Percentiles rank a stretch among this genome's conserved stretches.
These are phyloP conservation scores for Sporormia fimetaria DNA, from an alignment of 495 filamentous ascomycete species.

Conservation along the genomic window DNA sequence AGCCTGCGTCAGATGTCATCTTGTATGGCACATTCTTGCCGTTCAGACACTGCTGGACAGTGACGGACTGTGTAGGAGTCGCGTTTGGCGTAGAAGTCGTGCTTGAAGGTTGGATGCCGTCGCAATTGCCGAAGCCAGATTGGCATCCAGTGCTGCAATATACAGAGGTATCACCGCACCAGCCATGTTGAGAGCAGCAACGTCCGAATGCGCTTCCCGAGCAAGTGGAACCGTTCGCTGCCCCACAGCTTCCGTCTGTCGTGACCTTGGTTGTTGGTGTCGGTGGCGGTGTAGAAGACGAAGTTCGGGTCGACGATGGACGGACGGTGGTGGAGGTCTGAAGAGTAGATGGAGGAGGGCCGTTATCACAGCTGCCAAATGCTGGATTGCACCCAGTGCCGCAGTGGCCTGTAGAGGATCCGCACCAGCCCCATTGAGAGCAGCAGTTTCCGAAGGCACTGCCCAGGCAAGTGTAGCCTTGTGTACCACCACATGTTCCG, in stretches of 20 bases:
- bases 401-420: background rate
- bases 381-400: slow-evolving; percentile 1
- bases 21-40: slow-evolving; percentile 10
- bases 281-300: too few relatives aligned
- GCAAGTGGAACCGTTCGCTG: slow-evolving; percentile 1
- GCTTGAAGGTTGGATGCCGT: background rate
- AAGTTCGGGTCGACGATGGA: background rate
- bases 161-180: background rate
- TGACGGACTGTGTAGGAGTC: slow-evolving; percentile 1
- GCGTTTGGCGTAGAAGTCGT: background rate
- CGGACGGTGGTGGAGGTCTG: too few relatives aligned
- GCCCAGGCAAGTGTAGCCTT: slow-evolving; percentile 2
- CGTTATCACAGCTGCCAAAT: background rate
- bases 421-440: slow-evolving; percentile 2
- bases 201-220: slow-evolving; percentile 1
- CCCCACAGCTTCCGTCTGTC: slow-evolving; percentile 1
- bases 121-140: slow-evolving; percentile 1
- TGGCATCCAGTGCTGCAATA: slow-evolving; percentile 2
- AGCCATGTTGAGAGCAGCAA: slow-evolving; percentile 3
- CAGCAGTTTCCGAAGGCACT: slow-evolving; percentile 4
- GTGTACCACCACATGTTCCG: slow-evolving; percentile 1
- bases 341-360: too few relatives aligned
- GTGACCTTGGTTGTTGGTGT: too few relatives aligned
- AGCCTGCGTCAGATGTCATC: slow-evolving; percentile 1
- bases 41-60: slow-evolving; percentile 5